These are phyloP conservation scores for Fusarium xylarioides DNA, from an alignment of 2,329 filamentous ascomycete species.

Conservation along the genomic window DNA sequence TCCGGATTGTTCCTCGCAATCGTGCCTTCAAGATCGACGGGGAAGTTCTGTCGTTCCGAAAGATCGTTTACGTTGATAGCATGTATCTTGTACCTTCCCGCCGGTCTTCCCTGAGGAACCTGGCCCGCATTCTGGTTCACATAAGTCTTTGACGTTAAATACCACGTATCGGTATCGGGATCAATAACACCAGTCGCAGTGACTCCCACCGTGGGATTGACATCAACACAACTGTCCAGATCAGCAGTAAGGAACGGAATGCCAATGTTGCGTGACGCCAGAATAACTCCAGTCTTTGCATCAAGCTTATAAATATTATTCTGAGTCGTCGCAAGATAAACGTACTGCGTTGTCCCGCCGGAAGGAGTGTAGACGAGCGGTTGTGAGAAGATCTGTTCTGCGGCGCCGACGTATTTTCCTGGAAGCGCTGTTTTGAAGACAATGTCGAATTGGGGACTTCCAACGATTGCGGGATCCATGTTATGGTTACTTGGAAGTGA, in stretches of 20 bases:
- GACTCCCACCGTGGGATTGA: constrained; percentile 57
- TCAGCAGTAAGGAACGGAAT: constrained; percentile 61
- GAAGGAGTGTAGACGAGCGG: constrained; percentile 60
- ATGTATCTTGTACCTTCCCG: constrained; percentile 50
- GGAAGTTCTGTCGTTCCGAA: constrained; percentile 53
- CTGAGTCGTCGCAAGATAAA: constrained; percentile 65
- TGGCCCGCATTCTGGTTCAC: constrained; percentile 43
- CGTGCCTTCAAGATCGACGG: constrained; percentile 57
- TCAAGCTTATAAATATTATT: constrained; percentile 67
- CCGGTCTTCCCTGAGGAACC: constrained; percentile 46
- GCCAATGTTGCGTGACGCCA: constrained; percentile 58
- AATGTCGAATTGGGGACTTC: constrained; percentile 63
- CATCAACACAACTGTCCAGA: constrained; percentile 58
- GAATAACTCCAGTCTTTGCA: constrained; percentile 61
- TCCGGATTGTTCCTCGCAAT: constrained; percentile 56
- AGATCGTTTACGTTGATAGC: constrained; percentile 52
- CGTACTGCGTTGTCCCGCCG: constrained; percentile 57
- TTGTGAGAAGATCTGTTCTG: constrained; percentile 63
- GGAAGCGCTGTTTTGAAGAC: constrained; percentile 62
- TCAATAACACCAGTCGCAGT: constrained; percentile 59
- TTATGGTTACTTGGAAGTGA: constrained; percentile 60
- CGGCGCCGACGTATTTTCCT: constrained; percentile 58
- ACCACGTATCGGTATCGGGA: constrained; percentile 54
- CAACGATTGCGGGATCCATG: constrained; percentile 68
- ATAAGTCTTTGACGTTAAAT: constrained; percentile 56